Base-by-base conservation (phyloP, 73 alveolate species). In the Halteria grandinella region DNA sequence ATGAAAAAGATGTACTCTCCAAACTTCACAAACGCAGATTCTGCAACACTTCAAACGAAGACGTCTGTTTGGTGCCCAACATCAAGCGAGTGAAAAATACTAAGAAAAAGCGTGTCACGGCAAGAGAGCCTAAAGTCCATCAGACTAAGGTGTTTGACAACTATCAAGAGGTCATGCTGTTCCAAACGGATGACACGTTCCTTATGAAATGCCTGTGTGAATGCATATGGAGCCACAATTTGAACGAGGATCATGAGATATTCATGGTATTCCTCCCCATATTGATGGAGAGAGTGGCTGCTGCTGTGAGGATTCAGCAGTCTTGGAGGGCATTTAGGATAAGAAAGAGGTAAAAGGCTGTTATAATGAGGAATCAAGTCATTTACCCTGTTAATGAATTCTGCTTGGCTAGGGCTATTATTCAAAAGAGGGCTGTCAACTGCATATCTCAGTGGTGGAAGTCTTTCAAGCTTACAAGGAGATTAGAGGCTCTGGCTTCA, bases 371-470 rank as follows among this genome's bases (percentile, higher is more conserved):
- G 18, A 21, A 66, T 28, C 11, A 41, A 20, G 6, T 1, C 27
- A 34, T 45, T 12, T 2, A 12, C 23, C 80, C 80, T 3, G 50
- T 57, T 25, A 47, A 45, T 18, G 80, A 57, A 25, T 17, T 6
- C 15, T 36, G 82, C 18, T 55, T 71, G 31, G 62, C 57, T 32
- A 17, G 18, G 23, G 48, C 59, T 15, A 29, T 83, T 15, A 66
- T 83, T 12, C 64, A 60, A 31, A 45, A 29, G 24, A 83, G 92
- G 60, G 87, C 92, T 1, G 70, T 43, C 5, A 20, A 43, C 31
- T 83, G 79, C 53, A 74, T 83, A 0, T 53, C 58, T 20, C 20
- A 54, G 18, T 58, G 74, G 73, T 83, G 92, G 92, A 52, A 72
- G 31, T 53, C 41, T 57, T 60, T 27, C 29, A 83, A 83, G 48